Base-by-base conservation (phyloP, 306 rosid genomes). In the Prunus armeniaca region DNA sequence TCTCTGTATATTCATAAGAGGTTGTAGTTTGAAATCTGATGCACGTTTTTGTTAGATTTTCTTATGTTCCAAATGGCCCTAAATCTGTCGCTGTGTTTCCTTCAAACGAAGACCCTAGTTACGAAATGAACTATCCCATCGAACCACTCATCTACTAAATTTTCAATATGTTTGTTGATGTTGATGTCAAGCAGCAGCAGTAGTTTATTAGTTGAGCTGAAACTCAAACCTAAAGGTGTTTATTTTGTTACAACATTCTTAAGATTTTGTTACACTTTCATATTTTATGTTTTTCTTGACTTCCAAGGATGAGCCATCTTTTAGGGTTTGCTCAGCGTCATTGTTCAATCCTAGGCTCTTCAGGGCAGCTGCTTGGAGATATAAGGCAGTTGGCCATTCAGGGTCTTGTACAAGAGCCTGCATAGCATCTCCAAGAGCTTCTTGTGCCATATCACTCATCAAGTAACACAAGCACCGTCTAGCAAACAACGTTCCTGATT, bases 391-490 rank as follows among this genome's bases (percentile, higher is more conserved):
- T 0, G 89, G 88, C 99, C 97, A 92, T 4, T 88, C 82, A 1
- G 93, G 91, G 61, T 88, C 76, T 45, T 89, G 73, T 15, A 83
- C 88, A 62, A 92, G 97, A 72, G 97, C 96, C 81, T 83, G 92
- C 97, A 89, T 92, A 2, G 97, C 93, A 72, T 95, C 99, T 71
- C 92, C 96, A n/a, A 90, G 91, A 77, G 97, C 99, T 84, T 88
- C 97, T 84, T 88, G 96, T 32, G 89, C 81, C 97, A 81, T 89
- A 58, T 89, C 93, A 68, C 72, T 90, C 93, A 92, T 91, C 83
- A 95, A 76, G 87, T 90, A 92, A 82, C 97, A 89, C 80, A 92
- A 77, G 91, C 97, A 85, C 41, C 97, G 97, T 82, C 97, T 85
- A 0, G 95, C 99, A 30, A 85, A 88, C 51, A 85, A 89, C 0